A percentile compares a stretch with the other conserved stretches of the same genome.
These are phyloP conservation scores for Microdochium bolleyi DNA, from an alignment of 2,329 filamentous ascomycete species.

Conservation along the genomic window DNA sequence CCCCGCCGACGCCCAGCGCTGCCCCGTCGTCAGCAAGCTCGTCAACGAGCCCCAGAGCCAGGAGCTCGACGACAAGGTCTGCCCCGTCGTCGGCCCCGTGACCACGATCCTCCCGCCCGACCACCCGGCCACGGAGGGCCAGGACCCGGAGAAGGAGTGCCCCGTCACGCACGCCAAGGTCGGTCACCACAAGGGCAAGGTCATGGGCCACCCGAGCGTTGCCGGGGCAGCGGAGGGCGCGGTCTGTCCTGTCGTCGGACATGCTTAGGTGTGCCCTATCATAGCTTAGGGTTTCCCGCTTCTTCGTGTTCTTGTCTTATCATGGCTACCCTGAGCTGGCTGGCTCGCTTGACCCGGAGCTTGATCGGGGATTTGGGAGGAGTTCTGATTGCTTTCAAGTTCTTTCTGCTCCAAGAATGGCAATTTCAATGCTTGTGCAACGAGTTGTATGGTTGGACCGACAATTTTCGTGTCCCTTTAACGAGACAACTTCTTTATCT, in stretches of 20 bases:
- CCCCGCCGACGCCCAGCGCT: constrained; percentile 25
- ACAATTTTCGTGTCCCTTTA: too few species aligned
- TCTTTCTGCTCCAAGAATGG: too few species aligned
- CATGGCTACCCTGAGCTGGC: not conserved
- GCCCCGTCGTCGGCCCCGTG: constrained; percentile 31
- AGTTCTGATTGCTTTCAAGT: too few species aligned
- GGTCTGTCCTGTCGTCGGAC: constrained; percentile 29
- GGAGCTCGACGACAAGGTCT: constrained; percentile 32
- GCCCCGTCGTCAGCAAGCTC: constrained; percentile 25
- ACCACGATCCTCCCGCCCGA: constrained; percentile 31
- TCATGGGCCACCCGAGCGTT: constrained; percentile 25
- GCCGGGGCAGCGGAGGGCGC: constrained; percentile 16
- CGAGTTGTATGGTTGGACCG: too few species aligned
- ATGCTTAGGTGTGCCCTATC: not conserved
- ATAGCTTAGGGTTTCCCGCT: too few species aligned
- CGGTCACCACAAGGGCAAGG: constrained; percentile 32
- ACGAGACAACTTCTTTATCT: too few species aligned
- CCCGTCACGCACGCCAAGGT: constrained; percentile 33
- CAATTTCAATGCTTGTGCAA: too few species aligned
- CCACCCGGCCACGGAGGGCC: constrained; percentile 23
- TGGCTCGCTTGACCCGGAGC: too few species aligned
- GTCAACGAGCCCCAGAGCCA: constrained; percentile 26
- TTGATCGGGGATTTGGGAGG: not conserved
- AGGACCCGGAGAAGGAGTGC: constrained; percentile 25
- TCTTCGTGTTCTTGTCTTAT: not conserved